Percentiles rank a stretch among this genome's conserved stretches.
phyloP scores from a whole-genome alignment of 2,329 filamentous ascomycete genomes.

The Aspergillus fischeri region DNA sequence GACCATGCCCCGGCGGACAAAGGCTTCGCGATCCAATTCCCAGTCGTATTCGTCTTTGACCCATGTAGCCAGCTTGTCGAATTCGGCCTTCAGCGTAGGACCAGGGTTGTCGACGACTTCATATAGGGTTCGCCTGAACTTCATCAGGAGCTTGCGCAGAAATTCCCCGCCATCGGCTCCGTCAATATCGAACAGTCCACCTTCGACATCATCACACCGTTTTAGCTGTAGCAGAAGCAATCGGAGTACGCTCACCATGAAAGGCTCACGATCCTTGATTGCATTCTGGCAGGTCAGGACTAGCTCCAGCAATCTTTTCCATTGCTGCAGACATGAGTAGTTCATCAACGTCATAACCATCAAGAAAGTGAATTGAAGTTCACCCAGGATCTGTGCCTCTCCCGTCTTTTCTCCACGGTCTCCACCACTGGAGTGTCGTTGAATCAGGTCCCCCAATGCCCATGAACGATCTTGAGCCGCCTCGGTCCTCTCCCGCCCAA shows the following conservation, averaged over 20 bases:
- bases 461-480: constrained; percentile 60
- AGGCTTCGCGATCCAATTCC: constrained; percentile 51
- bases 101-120: constrained; percentile 38
- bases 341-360: constrained; percentile 63
- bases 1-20: constrained; percentile 55
- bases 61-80: constrained; percentile 53
- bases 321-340: constrained; percentile 62
- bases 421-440: constrained; percentile 34
- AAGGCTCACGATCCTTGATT: constrained; percentile 43
- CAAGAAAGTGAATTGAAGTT: constrained; percentile 60
- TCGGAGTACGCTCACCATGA: constrained; percentile 51
- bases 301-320: constrained; percentile 56
- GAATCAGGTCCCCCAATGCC: constrained; percentile 53
- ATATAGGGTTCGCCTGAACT: constrained; percentile 51
- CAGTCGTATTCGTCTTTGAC: constrained; percentile 54
- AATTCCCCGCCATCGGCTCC: constrained; percentile 50
- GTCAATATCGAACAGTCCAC: constrained; percentile 57
- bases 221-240: constrained; percentile 51
- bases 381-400: constrained; percentile 48
- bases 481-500: constrained; percentile 59
- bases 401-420: constrained; percentile 18
- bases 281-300: constrained; percentile 55
- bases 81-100: constrained; percentile 46
- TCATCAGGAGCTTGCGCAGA: constrained; percentile 49
- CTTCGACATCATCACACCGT: constrained; percentile 57